phyloP scores from a whole-genome alignment of 2,329 filamentous ascomycete species.

The Erysiphe neolycopersici region DNA sequence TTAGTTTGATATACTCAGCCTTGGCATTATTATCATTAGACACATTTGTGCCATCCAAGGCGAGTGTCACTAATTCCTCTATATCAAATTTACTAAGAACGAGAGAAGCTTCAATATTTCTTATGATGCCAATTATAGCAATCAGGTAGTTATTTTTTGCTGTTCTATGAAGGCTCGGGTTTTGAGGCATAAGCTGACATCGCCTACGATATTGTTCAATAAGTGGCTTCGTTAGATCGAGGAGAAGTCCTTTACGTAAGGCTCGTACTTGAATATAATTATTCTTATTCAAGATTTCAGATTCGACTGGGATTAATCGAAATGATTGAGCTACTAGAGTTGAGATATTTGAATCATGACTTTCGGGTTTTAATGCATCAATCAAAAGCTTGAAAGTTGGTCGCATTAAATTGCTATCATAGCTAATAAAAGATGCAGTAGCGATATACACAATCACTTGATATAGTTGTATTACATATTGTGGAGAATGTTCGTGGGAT shows the following conservation, averaged over 20 bases:
- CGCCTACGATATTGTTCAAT: neutral
- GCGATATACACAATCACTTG: constrained; percentile 10
- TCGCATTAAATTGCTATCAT: constrained; percentile 3
- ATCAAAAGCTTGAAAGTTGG: constrained; percentile 7
- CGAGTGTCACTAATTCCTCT: constrained; percentile 6
- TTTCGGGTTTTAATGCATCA: constrained; percentile 2
- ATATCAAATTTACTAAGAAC: constrained; percentile 1
- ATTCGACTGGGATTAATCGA: constrained; percentile 8
- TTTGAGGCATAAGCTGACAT: neutral
- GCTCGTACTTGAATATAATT: constrained; percentile 10
- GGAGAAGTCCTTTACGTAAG: constrained; percentile 6
- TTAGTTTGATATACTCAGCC: constrained; percentile 6
- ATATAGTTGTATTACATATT: constrained; percentile 3
- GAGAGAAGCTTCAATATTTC: constrained; percentile 5
- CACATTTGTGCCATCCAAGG: constrained; percentile 9
- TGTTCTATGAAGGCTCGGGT: neutral
- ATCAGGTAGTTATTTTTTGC: constrained; percentile 9
- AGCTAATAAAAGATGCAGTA: constrained; percentile 8
- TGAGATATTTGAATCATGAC: constrained; percentile 2
- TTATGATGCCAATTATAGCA: constrained; percentile 10
- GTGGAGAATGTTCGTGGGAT: constrained; percentile 1
- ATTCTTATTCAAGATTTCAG: constrained; percentile 8
- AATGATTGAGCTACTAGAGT: constrained; percentile 9
- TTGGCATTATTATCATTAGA: constrained; percentile 8
- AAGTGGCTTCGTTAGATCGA: neutral